phyloP scores from a whole-genome alignment of 495 filamentous ascomycete species.

The Hypoxylon fragiforme region DNA sequence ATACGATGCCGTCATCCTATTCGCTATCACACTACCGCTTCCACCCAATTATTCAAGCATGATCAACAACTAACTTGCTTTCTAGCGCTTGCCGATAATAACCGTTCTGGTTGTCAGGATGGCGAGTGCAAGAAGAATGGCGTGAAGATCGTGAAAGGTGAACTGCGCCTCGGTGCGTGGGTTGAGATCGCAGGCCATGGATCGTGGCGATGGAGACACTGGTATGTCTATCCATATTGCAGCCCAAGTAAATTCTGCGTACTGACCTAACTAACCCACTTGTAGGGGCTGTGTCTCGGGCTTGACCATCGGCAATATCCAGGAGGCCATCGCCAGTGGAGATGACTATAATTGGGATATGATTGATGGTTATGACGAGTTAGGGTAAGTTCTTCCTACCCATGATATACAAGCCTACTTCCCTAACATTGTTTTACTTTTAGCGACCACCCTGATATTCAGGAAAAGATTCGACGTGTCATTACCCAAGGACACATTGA shows the following conservation, averaged over 20 bases:
- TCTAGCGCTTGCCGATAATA: conserved; percentile 62
- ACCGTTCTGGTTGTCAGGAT: conserved; percentile 70
- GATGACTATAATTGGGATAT: conserved; percentile 48
- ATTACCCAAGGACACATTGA: conserved; percentile 72
- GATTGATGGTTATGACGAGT: conserved; percentile 74
- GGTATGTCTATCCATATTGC: conserved; percentile 56
- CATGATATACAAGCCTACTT: not conserved
- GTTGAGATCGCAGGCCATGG: conserved; percentile 53
- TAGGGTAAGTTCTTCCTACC: conserved; percentile 46
- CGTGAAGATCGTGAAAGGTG: conserved; percentile 75
- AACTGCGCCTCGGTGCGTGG: conserved; percentile 71
- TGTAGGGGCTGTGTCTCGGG: conserved; percentile 82
- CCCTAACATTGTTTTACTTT: conserved; percentile 2
- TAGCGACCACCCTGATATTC: conserved; percentile 49
- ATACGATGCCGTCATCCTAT: conserved; percentile 1
- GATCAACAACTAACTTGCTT: conserved; percentile 21
- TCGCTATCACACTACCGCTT: not conserved
- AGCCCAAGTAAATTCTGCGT: conserved; percentile 6
- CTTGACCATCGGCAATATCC: conserved; percentile 58
- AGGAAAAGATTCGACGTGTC: conserved; percentile 65
- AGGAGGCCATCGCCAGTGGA: conserved; percentile 43
- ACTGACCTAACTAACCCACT: conserved; percentile 6
- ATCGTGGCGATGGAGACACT: conserved; percentile 74
- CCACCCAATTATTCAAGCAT: not conserved
- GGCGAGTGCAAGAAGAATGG: conserved; percentile 64